Percentiles rank a stretch among this genome's conserved stretches.
These are phyloP conservation scores for Boletus rubroflammeus DNA, from an alignment of 768 basidiomycete species.

Conservation along the genomic window DNA sequence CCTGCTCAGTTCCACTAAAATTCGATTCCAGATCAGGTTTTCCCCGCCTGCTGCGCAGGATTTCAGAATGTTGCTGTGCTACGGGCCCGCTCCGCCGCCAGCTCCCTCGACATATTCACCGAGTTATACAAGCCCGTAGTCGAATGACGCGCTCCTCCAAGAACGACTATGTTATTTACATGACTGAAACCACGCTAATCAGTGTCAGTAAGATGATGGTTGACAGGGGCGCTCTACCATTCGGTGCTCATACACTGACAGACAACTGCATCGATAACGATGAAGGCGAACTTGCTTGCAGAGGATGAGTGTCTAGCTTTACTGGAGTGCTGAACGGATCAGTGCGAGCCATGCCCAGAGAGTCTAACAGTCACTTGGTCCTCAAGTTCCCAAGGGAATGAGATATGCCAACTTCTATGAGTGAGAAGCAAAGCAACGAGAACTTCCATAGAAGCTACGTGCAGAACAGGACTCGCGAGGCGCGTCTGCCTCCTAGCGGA, in stretches of 20 bases:
- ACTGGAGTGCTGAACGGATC: background rate
- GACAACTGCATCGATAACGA: background rate
- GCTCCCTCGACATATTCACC: background rate
- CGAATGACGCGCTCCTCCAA: background rate
- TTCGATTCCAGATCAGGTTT: background rate
- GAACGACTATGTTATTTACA: background rate
- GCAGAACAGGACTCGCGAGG: background rate
- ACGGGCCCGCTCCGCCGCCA: background rate
- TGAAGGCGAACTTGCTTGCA: background rate
- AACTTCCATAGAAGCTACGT: background rate
- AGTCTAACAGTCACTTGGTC: background rate
- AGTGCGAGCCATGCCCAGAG: background rate
- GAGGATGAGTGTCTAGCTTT: background rate
- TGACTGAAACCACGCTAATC: background rate
- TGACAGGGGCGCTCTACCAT: background rate
- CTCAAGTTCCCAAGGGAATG: background rate
- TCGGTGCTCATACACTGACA: background rate
- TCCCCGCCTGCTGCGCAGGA: no score
- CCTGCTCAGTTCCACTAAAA: background rate
- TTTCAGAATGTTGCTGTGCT: background rate
- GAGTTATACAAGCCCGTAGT: background rate
- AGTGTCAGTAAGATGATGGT: background rate
- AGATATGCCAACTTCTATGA: background rate
- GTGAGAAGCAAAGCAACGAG: no score
- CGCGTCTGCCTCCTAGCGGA: background rate